Percentiles rank a stretch among this genome's conserved stretches.
Conservation (phyloP, 169 alveolate species). For the Theileria annulata region DNA sequence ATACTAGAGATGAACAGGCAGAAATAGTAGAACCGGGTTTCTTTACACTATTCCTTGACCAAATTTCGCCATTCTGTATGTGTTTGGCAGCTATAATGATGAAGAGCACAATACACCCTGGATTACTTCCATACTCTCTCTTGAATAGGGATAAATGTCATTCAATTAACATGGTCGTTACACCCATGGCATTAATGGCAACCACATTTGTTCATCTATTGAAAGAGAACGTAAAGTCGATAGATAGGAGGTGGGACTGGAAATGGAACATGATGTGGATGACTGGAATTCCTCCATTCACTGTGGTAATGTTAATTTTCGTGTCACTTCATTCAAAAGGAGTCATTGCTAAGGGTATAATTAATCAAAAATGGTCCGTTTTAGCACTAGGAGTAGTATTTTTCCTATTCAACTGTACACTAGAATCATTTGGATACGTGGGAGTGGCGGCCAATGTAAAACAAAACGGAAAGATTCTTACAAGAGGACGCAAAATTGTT, state of each 20-base stretch:
- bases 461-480: neutral
- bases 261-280: slow-evolving; percentile 8
- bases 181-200: slow-evolving; percentile 16
- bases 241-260: slow-evolving; percentile 4
- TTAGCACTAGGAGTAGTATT: neutral
- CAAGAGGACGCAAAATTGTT: neutral
- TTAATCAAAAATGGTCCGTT: neutral
- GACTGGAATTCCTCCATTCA: slow-evolving; percentile 5
- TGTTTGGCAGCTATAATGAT: slow-evolving; percentile 24
- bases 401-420: neutral
- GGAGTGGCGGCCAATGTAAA: neutral
- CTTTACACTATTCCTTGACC: neutral
- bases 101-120: slow-evolving; percentile 26
- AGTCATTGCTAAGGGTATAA: neutral
- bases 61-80: slow-evolving; percentile 29
- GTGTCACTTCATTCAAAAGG: slow-evolving; percentile 7
- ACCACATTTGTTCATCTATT: neutral
- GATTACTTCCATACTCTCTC: slow-evolving; percentile 43
- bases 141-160: slow-evolving; percentile 28
- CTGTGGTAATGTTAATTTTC: neutral
- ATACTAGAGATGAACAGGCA: neutral
- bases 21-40: neutral
- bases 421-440: slow-evolving; percentile 8
- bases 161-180: slow-evolving; percentile 16
- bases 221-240: neutral